phyloP scores from a whole-genome alignment of 2,329 filamentous ascomycete genomes.

The Aspergillus transmontanensis region DNA sequence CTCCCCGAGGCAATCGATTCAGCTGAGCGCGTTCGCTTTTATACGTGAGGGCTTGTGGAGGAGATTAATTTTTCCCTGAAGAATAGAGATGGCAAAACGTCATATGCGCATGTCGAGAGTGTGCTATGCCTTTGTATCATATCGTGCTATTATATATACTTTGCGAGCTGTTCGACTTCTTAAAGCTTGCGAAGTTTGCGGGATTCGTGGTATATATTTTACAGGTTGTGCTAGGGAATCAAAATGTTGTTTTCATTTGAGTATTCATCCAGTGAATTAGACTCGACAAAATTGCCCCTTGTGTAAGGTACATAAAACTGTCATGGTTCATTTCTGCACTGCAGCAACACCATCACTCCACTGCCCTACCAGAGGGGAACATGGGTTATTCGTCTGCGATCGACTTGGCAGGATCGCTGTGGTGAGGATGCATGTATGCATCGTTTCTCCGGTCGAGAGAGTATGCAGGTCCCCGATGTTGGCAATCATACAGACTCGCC shows the following conservation, averaged over 20 bases:
- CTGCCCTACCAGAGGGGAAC: background rate
- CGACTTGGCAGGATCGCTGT: background rate
- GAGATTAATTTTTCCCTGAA: background rate
- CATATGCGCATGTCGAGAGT: background rate
- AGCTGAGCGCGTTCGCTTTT: background rate
- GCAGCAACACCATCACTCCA: background rate
- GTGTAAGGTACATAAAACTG: background rate
- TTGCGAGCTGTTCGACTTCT: background rate
- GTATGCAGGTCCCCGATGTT: background rate
- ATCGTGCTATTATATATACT: background rate
- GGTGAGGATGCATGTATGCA: background rate
- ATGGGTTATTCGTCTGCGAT: background rate
- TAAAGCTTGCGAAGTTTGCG: background rate
- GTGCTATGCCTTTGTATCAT: constrained; percentile 5
- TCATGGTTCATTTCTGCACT: background rate
- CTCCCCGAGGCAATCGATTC: constrained; percentile 80
- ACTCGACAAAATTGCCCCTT: background rate
- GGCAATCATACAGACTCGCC: background rate
- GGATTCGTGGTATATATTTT: background rate
- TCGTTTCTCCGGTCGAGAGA: background rate
- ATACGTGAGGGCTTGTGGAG: constrained; percentile 48
- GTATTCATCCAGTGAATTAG: background rate
- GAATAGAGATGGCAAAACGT: background rate
- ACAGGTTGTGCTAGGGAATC: background rate
- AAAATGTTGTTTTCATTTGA: background rate